Conservation (phyloP, 2,329 filamentous ascomycete species). For the Fusarium tupiense region DNA sequence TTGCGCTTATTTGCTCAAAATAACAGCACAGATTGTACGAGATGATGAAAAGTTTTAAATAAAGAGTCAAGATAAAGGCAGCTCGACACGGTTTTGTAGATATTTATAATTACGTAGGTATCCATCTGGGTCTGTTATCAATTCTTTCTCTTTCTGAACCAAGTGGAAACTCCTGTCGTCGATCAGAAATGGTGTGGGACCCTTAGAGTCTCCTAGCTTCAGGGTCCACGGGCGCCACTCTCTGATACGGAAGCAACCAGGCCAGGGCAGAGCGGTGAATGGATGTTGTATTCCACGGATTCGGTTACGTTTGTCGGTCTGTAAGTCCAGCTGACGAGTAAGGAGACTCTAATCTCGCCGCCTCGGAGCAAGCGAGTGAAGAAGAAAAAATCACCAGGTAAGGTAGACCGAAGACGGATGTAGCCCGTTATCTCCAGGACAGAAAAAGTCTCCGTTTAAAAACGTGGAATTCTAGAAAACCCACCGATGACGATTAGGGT, state of each 20-base stretch:
- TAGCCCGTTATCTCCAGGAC: constrained; percentile 8
- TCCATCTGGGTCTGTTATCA: constrained; percentile 4
- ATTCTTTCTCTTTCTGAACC: constrained; percentile 15
- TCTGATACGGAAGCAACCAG: constrained; percentile 25
- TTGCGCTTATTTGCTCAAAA: constrained; percentile 1
- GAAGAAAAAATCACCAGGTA: background rate
- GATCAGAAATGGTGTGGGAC: constrained; percentile 19
- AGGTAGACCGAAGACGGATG: background rate
- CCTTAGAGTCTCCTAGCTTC: constrained; percentile 26
- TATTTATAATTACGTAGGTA: constrained; percentile 31
- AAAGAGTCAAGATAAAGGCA: background rate
- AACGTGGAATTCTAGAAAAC: constrained; percentile 26
- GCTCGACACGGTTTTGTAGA: background rate
- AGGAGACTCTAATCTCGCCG: background rate
- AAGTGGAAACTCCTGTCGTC: constrained; percentile 30
- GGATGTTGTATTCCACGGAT: constrained; percentile 9
- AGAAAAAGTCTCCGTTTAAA: background rate
- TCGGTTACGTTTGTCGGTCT: constrained; percentile 20
- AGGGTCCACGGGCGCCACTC: constrained; percentile 35
- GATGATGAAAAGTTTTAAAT: constrained; percentile 1
- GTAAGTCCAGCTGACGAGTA: background rate
- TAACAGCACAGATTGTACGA: background rate
- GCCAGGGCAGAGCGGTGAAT: constrained; percentile 35
- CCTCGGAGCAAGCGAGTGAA: constrained; percentile 4
- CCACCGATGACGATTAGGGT: constrained; percentile 28